These are phyloP conservation scores for Inonotus obliquus DNA, from an alignment of 1,284 basidiomycete genomes.

Conservation along the genomic window DNA sequence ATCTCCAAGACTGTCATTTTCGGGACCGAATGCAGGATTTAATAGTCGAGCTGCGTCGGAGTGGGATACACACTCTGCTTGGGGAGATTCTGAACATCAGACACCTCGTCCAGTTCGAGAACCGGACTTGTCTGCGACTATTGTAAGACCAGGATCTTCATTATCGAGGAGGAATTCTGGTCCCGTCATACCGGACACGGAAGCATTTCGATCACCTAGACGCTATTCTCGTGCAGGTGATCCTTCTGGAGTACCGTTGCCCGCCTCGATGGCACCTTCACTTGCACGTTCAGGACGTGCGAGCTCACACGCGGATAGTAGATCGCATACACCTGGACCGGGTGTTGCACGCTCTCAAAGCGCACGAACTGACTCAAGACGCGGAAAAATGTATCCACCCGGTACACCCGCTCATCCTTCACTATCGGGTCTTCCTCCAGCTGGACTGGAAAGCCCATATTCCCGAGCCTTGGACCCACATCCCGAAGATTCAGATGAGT, in stretches of 20 bases:
- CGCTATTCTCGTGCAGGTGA: constrained; percentile 8
- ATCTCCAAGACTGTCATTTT: constrained; percentile 8
- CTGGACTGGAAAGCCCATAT: constrained; percentile 14
- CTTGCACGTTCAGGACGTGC: constrained; percentile 11
- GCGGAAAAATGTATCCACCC: background rate
- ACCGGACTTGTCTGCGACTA: constrained; percentile 4
- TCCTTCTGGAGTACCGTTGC: constrained; percentile 10
- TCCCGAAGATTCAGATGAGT: constrained; percentile 11
- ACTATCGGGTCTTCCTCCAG: constrained; percentile 5
- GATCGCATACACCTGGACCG: background rate
- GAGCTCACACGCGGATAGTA: background rate
- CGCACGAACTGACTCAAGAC: background rate
- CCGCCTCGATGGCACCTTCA: constrained; percentile 10
- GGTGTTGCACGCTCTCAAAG: constrained; percentile 5
- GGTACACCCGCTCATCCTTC: background rate
- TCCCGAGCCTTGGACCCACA: constrained; percentile 8
- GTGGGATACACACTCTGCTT: constrained; percentile 10
- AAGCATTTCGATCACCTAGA: background rate
- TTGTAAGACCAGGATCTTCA: background rate
- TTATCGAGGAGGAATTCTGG: background rate
- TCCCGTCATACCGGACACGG: constrained; percentile 5
- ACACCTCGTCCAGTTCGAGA: constrained; percentile 11
- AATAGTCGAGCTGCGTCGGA: constrained; percentile 14
- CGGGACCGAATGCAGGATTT: constrained; percentile 3
- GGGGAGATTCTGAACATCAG: constrained; percentile 4